A percentile compares a stretch with the other conserved stretches of the same genome.
Evolutionary conservation across 495 filamentous ascomycete genomes (phyloP).

Genomic region (Hypoxylon cercidicola): DNA sequence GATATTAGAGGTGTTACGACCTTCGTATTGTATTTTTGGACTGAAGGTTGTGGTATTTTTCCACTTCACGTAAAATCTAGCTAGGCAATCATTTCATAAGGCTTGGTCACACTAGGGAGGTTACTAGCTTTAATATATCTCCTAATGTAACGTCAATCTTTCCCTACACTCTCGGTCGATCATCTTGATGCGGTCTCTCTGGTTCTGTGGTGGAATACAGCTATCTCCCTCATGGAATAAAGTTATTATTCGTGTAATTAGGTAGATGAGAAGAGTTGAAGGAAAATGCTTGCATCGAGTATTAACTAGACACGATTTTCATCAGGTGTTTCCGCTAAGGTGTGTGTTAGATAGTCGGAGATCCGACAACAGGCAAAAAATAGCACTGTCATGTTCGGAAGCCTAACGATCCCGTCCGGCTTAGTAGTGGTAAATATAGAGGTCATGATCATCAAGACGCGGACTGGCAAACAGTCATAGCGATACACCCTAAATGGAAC

Average conservation of each 20-base stretch:
- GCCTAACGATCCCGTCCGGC: slow-evolving; percentile 50
- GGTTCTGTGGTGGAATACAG: slow-evolving; percentile 48
- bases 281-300: slow-evolving; percentile 37
- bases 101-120: slow-evolving; percentile 33
- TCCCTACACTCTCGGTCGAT: slow-evolving; percentile 45
- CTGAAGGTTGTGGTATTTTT: slow-evolving; percentile 11
- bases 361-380: slow-evolving; percentile 37
- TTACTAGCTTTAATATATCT: slow-evolving; percentile 44
- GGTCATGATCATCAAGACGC: slow-evolving; percentile 56
- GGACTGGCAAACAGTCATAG: slow-evolving; percentile 49
- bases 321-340: slow-evolving; percentile 14
- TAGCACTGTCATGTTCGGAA: slow-evolving; percentile 53
- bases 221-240: slow-evolving; percentile 59
- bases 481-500: slow-evolving; percentile 35
- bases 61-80: slow-evolving; percentile 34
- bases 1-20: too few species aligned
- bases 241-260: too few species aligned
- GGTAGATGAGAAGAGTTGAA: too few species aligned
- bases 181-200: slow-evolving; percentile 50
- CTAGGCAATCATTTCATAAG: slow-evolving; percentile 36
- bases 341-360: neutral
- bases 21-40: neutral
- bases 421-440: too few species aligned
- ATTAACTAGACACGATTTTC: slow-evolving; percentile 10
- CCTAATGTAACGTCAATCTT: slow-evolving; percentile 51